phyloP scores from a whole-genome alignment of 2,329 filamentous ascomycete species.

The Nothomitra cinnamomea region DNA sequence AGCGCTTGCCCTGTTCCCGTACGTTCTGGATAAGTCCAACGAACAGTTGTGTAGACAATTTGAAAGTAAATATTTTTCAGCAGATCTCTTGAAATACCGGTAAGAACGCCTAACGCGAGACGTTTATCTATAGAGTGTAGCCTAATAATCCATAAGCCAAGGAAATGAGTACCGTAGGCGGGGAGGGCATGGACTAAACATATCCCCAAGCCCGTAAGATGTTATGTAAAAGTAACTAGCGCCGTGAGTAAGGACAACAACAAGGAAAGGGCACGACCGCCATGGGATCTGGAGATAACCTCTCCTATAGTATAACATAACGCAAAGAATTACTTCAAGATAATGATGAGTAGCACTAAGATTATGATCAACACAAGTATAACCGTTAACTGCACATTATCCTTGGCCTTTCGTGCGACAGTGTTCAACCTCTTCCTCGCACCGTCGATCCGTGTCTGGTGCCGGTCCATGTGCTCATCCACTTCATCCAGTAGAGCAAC shows the following conservation, averaged over 20 bases:
- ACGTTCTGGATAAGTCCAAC: neutral
- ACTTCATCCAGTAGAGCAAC: slow-evolving; percentile 79
- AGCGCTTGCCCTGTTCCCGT: too few species aligned
- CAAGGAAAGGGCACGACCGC: neutral
- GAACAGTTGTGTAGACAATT: neutral
- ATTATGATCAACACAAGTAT: slow-evolving; percentile 64
- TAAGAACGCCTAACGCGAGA: too few species aligned
- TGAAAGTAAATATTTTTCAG: too few species aligned
- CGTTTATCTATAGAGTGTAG: too few species aligned
- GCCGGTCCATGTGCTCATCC: slow-evolving; percentile 66
- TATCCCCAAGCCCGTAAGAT: too few species aligned
- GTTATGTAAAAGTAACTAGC: too few species aligned
- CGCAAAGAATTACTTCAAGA: slow-evolving; percentile 38
- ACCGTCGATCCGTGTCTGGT: slow-evolving; percentile 57
- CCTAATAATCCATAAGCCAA: too few species aligned
- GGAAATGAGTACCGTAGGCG: too few species aligned
- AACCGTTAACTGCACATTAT: slow-evolving; percentile 80
- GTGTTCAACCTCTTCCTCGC: slow-evolving; percentile 55
- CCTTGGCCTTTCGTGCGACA: slow-evolving; percentile 56
- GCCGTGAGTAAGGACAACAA: too few species aligned
- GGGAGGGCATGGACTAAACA: too few species aligned
- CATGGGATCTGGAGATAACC: neutral
- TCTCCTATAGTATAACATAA: slow-evolving; percentile 20
- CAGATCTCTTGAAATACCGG: too few species aligned
- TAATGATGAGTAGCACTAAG: slow-evolving; percentile 63